phyloP scores from a whole-genome alignment of 345 rosid species.

The Murraya paniculata region DNA sequence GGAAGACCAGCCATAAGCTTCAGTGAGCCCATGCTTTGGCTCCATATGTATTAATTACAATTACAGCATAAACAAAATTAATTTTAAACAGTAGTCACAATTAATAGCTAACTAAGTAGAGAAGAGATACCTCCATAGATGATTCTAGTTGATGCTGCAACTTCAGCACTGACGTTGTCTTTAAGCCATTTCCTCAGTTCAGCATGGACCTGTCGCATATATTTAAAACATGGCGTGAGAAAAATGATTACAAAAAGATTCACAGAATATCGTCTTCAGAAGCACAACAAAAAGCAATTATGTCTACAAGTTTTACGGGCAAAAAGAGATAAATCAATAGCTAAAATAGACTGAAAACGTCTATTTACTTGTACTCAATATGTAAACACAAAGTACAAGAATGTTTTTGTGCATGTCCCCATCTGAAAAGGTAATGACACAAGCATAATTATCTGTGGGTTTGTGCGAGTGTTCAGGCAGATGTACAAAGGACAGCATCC shows the following conservation, averaged over 20 bases:
- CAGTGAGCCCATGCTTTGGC: neutral
- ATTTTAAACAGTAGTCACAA: neutral
- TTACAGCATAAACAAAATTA: neutral
- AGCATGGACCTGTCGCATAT: constrained; percentile 44
- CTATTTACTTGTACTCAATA: neutral
- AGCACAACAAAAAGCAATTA: neutral
- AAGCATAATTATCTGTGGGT: neutral
- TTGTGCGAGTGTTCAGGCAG: neutral
- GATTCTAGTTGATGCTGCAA: constrained; percentile 59
- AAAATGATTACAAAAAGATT: neutral
- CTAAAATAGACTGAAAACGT: neutral
- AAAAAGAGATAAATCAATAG: neutral
- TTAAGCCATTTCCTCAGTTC: constrained; percentile 70
- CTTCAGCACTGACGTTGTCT: constrained; percentile 51
- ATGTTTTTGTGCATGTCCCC: neutral
- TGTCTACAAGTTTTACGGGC: neutral
- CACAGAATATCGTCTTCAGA: neutral
- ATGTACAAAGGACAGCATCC: neutral
- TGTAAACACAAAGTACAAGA: neutral
- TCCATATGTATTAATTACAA: neutral
- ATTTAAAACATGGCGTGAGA: neutral
- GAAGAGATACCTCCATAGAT: constrained; percentile 64
- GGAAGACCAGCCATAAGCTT: neutral
- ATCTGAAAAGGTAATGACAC: neutral
- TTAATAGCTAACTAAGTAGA: neutral